Evolutionary conservation across 176 grass and related monocot species (phyloP), one percentile per base, ranked within the genome.

Genomic region (Cenchrus fungigraminus): DNA sequence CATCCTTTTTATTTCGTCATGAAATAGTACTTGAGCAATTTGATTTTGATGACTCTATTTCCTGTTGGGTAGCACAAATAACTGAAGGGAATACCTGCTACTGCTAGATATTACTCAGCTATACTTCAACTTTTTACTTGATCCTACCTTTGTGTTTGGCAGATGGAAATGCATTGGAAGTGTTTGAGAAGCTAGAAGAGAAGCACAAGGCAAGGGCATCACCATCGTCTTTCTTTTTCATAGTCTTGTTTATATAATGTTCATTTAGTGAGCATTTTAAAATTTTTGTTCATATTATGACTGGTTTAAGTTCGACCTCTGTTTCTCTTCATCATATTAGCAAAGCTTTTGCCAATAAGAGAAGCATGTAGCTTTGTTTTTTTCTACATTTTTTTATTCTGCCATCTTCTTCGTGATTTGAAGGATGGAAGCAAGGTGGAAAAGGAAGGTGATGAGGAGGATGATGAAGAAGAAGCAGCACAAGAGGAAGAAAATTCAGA

Each of bases 161-260:
- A 90, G 88, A 46, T 79, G 34, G 34, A 34, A 28, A 78, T 54
- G 45, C 65, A 46, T 83, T 90, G 73, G 79, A 90, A 61, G 10
- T 34, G 43, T 87, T 87, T 17, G 88, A 86, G 67, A 90, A 90
- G 72, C 83, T 90, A 56, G 88, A 90, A 90, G 54, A 77, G 20
- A 65, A 57, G 10, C 67, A 87, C 7, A 86, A 86, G 84, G 88
- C 51, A 90, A 79, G 74, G 1, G 22, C 67, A 32, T 63, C 45
- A 59, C 11, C 44, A 53, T 78, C 20, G 11, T 66, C 0, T 62
- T 50, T 22, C 1, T 51, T 78, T 34, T 72, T 65, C 8, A 85
- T 45, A 55, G 78, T 78, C 6, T 65, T 59, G 43, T 87, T 46
- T 58, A 28, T 34, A 62, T 44, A 56, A 12, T 57, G 16, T 76